Percentiles rank a stretch among this genome's conserved stretches.
phyloP scores from a whole-genome alignment of 2,329 filamentous ascomycete species.

The Penicillium sp. region DNA sequence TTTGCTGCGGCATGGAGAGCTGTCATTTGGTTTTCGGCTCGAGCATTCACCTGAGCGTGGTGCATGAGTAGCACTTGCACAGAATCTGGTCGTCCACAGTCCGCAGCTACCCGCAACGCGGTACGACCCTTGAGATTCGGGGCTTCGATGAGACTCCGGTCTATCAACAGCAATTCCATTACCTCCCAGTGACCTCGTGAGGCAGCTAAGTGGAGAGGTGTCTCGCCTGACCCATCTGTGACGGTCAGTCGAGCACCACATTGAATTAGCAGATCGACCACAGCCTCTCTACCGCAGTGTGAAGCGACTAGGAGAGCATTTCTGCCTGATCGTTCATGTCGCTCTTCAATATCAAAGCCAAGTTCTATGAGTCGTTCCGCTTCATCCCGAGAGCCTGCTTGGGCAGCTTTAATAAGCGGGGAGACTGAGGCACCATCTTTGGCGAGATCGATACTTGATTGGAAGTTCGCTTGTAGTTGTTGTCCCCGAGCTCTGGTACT shows the following conservation, averaged over 20 bases:
- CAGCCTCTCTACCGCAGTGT: slow-evolving; percentile 44
- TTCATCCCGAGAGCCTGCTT: slow-evolving; percentile 40
- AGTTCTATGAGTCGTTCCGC: slow-evolving; percentile 39
- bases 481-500: slow-evolving; percentile 12
- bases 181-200: slow-evolving; percentile 37
- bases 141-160: slow-evolving; percentile 37
- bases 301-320: slow-evolving; percentile 46
- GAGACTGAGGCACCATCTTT: slow-evolving; percentile 37
- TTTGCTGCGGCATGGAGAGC: slow-evolving; percentile 42
- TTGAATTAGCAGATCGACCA: slow-evolving; percentile 40
- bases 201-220: slow-evolving; percentile 39
- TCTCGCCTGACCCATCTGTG: slow-evolving; percentile 36
- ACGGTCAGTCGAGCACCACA: slow-evolving; percentile 36
- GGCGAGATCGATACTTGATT: slow-evolving; percentile 43
- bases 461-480: slow-evolving; percentile 31
- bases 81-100: slow-evolving; percentile 40
- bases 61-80: slow-evolving; percentile 36
- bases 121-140: slow-evolving; percentile 39
- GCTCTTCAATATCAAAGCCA: slow-evolving; percentile 36
- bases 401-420: slow-evolving; percentile 42
- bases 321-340: slow-evolving; percentile 37
- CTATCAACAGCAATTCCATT: slow-evolving; percentile 34
- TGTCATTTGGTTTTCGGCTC: slow-evolving; percentile 40
- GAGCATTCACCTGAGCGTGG: slow-evolving; percentile 40
- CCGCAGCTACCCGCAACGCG: slow-evolving; percentile 41